These are phyloP conservation scores for Flaveria bidentis DNA, from an alignment of 129 eudicot species.

Conservation along the genomic window DNA sequence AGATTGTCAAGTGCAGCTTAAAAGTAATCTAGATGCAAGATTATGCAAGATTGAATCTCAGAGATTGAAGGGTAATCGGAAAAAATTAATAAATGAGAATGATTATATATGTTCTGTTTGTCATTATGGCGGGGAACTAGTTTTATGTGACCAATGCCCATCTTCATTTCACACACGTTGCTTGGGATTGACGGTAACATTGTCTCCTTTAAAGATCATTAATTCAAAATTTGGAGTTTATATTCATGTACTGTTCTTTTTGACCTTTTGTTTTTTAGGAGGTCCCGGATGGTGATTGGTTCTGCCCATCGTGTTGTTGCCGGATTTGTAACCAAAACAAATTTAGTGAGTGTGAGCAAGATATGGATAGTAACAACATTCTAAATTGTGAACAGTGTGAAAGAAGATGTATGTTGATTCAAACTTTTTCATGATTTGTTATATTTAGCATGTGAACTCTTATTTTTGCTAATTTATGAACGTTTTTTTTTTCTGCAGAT, in stretches of 20 bases:
- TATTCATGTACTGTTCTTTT: neutral
- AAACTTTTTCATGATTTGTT: neutral
- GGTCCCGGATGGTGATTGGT: constrained; percentile 97
- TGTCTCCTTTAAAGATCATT: constrained; percentile 2
- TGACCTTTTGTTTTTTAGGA: constrained; percentile 40
- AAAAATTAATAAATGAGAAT: constrained; percentile 37
- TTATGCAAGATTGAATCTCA: constrained; percentile 34
- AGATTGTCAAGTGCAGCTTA: constrained; percentile 67
- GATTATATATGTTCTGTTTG: constrained; percentile 89
- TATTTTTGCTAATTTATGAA: constrained; percentile 25
- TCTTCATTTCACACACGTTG: constrained; percentile 81
- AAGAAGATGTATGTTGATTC: constrained; percentile 55
- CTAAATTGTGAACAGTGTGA: constrained; percentile 79
- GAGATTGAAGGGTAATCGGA: constrained; percentile 29
- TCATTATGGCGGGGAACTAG: constrained; percentile 74
- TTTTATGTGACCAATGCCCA: constrained; percentile 86
- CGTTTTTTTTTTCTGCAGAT: constrained; percentile 45
- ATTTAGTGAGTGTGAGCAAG: constrained; percentile 34
- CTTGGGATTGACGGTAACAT: constrained; percentile 57
- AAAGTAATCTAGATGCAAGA: constrained; percentile 27
- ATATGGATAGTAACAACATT: constrained; percentile 35
- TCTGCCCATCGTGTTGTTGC: constrained; percentile 95
- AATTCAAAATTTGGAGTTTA: constrained; percentile 8
- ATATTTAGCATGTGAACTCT: neutral
- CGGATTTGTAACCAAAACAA: constrained; percentile 59